Evolutionary conservation across 192 early-diverging fungal genomes (phyloP), one percentile per base, ranked within the genome.

Genomic region (Podochytrium sp.): DNA sequence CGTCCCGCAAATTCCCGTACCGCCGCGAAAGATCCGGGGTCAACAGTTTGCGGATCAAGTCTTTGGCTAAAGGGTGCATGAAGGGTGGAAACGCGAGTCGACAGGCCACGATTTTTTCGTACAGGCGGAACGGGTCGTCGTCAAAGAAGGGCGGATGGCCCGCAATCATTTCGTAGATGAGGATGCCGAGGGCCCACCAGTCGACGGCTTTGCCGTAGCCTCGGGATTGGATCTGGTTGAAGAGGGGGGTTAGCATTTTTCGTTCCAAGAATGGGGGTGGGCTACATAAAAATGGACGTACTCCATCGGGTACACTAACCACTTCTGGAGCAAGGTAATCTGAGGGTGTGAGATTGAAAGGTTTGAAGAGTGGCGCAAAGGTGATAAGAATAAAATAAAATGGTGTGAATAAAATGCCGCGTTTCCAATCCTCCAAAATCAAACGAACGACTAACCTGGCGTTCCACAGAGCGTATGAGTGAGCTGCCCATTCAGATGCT

Each of bases 141-240:
- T 91, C 89, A 65, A 89, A 89, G 68, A 91, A 91, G 18, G 90
- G 90, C 35, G 90, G 90, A 59, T 91, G 86, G 20, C 90, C 90
- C 0, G 89, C 88, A 63, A 91, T 67, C 90, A 91, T 90, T 81
- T 87, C 63, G 25, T 65, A 75, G 57, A 97, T 93, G 50, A 97
- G 75, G 55, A 97, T 88, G 37, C 96, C 96, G 73, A 97, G 87
- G 50, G 94, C 92, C 88, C 92, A 97, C 96, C 96, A 97, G 82
- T 97, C 96, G 0, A 95, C 96, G 5, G 95, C 93, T 62, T 91
- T 91, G 20, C 94, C 93, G 80, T 95, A 96, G 30, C 95, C 95
- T 78, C 92, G 93, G 59, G 93, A 92, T 81, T 96, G 94, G 80
- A 76, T 76, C 69, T 71, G 34, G n/a, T n/a, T n/a, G n/a, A n/a